These are phyloP conservation scores for Fusarium coffeatum DNA, from an alignment of 2,329 filamentous ascomycete genomes.

Conservation along the genomic window DNA sequence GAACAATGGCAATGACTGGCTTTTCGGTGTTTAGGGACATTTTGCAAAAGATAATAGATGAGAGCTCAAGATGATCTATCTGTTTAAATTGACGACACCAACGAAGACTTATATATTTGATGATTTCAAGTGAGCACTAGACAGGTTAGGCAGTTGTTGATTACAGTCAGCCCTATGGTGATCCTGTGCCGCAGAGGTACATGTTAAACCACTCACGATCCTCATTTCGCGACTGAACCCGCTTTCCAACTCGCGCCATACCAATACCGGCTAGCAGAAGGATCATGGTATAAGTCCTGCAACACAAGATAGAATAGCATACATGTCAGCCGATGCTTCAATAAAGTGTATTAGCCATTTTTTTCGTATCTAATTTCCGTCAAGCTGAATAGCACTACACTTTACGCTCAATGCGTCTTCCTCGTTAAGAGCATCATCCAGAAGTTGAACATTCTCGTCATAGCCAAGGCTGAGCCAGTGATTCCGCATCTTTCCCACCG, in stretches of 20 bases:
- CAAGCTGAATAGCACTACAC: too few species aligned
- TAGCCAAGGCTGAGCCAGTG: not conserved
- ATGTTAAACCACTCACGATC: too few species aligned
- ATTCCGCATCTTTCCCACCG: not conserved
- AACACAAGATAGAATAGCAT: not conserved
- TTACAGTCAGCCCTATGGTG: not conserved
- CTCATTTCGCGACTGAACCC: not conserved
- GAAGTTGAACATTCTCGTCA: accelerated
- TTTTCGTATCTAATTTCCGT: too few species aligned
- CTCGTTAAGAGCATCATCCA: not conserved
- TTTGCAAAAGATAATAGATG: too few species aligned
- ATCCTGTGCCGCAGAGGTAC: not conserved
- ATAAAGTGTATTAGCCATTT: too few species aligned
- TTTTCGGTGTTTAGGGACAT: not conserved
- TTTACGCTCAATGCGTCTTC: not conserved
- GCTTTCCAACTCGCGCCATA: accelerated
- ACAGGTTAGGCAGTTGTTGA: not conserved
- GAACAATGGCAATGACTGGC: constrained; percentile 11
- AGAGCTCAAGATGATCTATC: too few species aligned
- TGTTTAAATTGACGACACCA: too few species aligned
- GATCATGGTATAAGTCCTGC: not conserved
- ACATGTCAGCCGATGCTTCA: too few species aligned
- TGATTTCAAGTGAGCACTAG: not conserved
- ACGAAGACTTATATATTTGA: not conserved
- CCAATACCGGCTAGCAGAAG: not conserved